Conservation (phyloP, 352 stramenopile genomes). For the Phytophthora capsici region DNA sequence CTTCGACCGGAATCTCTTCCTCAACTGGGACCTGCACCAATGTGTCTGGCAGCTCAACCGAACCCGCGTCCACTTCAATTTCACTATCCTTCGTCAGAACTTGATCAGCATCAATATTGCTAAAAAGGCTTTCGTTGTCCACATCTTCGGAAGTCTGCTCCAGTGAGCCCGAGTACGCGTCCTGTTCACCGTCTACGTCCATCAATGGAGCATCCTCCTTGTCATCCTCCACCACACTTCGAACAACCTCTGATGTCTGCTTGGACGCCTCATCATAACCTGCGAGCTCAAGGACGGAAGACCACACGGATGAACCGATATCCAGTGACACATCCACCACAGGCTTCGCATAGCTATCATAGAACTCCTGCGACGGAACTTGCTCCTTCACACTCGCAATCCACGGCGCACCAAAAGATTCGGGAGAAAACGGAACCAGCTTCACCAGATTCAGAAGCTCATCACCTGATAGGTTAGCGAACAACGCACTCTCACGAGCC, state of each 20-base stretch:
- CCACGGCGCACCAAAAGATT: conserved; percentile 41
- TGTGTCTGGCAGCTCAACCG: not conserved
- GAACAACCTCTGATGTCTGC: not conserved
- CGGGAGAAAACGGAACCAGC: conserved; percentile 54
- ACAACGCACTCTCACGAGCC: conserved; percentile 38
- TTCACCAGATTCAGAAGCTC: conserved; percentile 34
- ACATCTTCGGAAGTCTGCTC: conserved; percentile 7
- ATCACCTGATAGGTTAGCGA: conserved; percentile 27
- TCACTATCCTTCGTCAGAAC: conserved; percentile 7
- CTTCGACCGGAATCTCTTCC: not conserved
- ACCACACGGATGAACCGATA: conserved; percentile 35
- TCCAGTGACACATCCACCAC: conserved; percentile 44
- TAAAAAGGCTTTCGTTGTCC: conserved; percentile 10
- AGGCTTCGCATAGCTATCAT: conserved; percentile 45
- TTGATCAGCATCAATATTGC: not conserved
- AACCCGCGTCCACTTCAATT: not conserved
- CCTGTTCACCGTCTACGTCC: conserved; percentile 5
- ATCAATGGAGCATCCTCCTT: not conserved
- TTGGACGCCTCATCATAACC: conserved; percentile 11
- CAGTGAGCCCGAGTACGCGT: conserved; percentile 3
- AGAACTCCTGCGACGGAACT: conserved; percentile 38
- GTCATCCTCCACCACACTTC: conserved; percentile 5
- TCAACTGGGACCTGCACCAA: conserved; percentile 7
- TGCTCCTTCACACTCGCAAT: conserved; percentile 42
- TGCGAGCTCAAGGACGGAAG: conserved; percentile 30